Evolutionary conservation across 139 green algal genomes (phyloP), one percentile per base, ranked within the genome.

Genomic region (Tetraselmis chui): DNA sequence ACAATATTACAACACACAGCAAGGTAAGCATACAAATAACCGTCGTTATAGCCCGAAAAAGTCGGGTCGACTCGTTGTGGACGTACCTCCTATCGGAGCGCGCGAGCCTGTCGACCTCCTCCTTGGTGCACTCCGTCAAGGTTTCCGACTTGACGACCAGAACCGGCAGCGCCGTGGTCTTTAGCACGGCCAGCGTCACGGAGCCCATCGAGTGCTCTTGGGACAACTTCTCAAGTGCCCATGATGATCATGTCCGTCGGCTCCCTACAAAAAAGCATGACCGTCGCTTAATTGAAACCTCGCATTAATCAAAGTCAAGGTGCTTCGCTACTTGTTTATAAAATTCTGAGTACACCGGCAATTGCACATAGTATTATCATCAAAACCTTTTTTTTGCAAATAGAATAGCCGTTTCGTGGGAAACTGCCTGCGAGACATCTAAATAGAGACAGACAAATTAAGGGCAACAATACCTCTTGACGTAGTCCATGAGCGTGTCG

Each of bases 161-260:
- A 28, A 80, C 28, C 76, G 76, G 22, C 76, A 80, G 22, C 22
- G 76, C 23, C n/a, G 29, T 58, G 26, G 76, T 23, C 76, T 32
- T 58, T 29, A 29, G 22, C 76, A 80, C 76, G 28, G 76, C 29
- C 76, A 80, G 26, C 76, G 76, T 23, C 22, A 80, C 76, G 45
- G 45, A 67, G 45, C 45, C 45, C 45, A 67, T 67, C 45, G 45
- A 67, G 45, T 67, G 45, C 45, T 67, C 45, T 18, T 67, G 45
- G 28, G 76, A 27, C 76, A 80, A 2, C 76, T 28, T 45, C 76
- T 32, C 76, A 22, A n/a, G 76, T 80, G 26, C 22, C 76, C 29
- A 58, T 67, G 45, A 67, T 67, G 5, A 67, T 18, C 45, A 67
- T 5, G 45, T 67, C 45, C 11, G 45, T 67, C 11, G 11, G 45